Evolutionary conservation across 805 yeast species (phyloP).

Genomic region (Candida ponderosae): DNA sequence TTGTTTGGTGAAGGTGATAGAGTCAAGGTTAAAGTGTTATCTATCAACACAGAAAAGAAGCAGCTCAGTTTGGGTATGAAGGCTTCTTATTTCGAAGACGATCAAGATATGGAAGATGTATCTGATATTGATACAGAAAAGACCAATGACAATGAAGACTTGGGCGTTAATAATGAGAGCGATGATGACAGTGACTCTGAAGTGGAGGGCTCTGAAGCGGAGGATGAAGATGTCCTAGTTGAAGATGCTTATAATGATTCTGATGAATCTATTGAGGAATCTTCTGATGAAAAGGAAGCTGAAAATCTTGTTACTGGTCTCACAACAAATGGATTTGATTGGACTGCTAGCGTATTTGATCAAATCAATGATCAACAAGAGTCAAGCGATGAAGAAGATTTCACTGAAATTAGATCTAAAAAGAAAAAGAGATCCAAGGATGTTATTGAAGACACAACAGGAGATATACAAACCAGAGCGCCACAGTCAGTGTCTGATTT

Average conservation of each 20-base stretch:
- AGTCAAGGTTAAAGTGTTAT: constrained; percentile 77
- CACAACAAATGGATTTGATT: constrained; percentile 84
- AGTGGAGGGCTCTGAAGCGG: too few relatives aligned
- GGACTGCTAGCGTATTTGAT: constrained; percentile 88
- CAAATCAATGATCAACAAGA: constrained; percentile 62
- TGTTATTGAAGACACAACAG: constrained; percentile 71
- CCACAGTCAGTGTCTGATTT: constrained; percentile 92
- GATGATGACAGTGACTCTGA: constrained; percentile 17
- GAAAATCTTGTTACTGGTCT: constrained; percentile 43
- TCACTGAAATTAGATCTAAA: constrained; percentile 34
- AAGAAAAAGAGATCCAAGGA: constrained; percentile 33
- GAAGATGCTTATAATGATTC: constrained; percentile 22
- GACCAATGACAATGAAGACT: constrained; percentile 1
- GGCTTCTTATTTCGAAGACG: constrained; percentile 69
- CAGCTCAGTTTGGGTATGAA: constrained; percentile 88
- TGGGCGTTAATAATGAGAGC: constrained; percentile 9
- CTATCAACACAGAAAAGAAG: constrained; percentile 53
- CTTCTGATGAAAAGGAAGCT: constrained; percentile 21
- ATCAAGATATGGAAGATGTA: constrained; percentile 22
- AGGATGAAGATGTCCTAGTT: constrained; percentile 18
- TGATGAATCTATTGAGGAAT: constrained; percentile 23
- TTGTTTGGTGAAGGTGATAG: constrained; percentile 86
- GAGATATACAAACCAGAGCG: constrained; percentile 71
- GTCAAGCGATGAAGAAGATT: constrained; percentile 40
- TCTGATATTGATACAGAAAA: constrained; percentile 14